phyloP scores from a whole-genome alignment of 2,329 filamentous ascomycete species.

The Penicillium corylophilum region DNA sequence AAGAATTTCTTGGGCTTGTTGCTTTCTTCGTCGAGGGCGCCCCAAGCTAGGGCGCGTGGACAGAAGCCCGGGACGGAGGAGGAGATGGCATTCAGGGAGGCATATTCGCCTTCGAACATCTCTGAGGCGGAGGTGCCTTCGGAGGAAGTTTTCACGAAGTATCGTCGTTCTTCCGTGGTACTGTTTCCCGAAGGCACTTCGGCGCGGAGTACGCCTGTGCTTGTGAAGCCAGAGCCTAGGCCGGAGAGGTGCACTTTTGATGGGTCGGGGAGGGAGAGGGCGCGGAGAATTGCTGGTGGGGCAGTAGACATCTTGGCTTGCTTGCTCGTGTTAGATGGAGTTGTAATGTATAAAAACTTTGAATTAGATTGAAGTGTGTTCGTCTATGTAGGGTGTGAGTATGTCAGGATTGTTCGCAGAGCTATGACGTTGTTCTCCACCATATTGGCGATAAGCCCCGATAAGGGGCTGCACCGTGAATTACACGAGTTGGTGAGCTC shows the following conservation, averaged over 20 bases:
- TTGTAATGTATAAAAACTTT: not conserved
- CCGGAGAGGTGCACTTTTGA: slow-evolving; percentile 37
- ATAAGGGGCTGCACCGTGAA: not conserved
- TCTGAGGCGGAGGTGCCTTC: slow-evolving; percentile 34
- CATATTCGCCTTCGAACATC: slow-evolving; percentile 67
- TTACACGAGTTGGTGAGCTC: not conserved
- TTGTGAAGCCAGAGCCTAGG: slow-evolving; percentile 46
- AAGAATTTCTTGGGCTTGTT: slow-evolving; percentile 47
- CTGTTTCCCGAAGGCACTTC: slow-evolving; percentile 23
- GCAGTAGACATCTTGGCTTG: slow-evolving; percentile 29
- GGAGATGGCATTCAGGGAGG: slow-evolving; percentile 80
- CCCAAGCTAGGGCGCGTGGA: slow-evolving; percentile 72
- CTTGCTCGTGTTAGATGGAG: not conserved
- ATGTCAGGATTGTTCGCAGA: slow-evolving; percentile 1
- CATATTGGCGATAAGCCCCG: slow-evolving; percentile 2
- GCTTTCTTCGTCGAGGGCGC: slow-evolving; percentile 49
- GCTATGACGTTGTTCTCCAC: slow-evolving; percentile 22
- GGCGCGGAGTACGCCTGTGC: slow-evolving; percentile 42
- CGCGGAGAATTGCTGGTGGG: slow-evolving; percentile 36
- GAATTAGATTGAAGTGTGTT: not conserved
- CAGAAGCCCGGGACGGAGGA: slow-evolving; percentile 70
- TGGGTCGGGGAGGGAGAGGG: slow-evolving; percentile 36
- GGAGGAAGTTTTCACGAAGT: slow-evolving; percentile 43
- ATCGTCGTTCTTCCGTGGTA: slow-evolving; percentile 29
- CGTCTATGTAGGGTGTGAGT: slow-evolving; percentile 4